Percentiles rank a stretch among this genome's conserved stretches.
phyloP scores from a whole-genome alignment of 2,329 filamentous ascomycete genomes.

The Aureobasidium sp. region DNA sequence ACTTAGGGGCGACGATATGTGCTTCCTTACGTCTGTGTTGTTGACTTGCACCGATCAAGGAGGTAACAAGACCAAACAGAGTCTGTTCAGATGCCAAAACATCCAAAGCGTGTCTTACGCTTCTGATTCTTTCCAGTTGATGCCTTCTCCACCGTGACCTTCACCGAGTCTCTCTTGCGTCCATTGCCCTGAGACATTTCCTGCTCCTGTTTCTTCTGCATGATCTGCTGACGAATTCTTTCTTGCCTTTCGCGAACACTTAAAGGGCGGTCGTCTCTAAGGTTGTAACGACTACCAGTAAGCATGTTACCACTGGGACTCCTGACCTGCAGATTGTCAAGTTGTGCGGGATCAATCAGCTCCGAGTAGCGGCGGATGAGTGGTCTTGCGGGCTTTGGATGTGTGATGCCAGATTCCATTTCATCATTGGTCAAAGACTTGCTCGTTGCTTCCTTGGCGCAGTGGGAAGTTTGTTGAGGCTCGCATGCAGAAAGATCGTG shows the following conservation, averaged over 20 bases:
- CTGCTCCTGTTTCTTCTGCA: not conserved
- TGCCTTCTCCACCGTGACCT: not conserved
- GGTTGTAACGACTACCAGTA: conserved; percentile 18
- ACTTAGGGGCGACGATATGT: not conserved
- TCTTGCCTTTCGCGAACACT: conserved; percentile 30
- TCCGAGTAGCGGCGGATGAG: conserved; percentile 19
- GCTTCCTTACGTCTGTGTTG: not conserved
- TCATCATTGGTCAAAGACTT: not conserved
- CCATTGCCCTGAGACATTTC: not conserved
- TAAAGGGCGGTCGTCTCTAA: conserved; percentile 23
- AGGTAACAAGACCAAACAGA: not conserved
- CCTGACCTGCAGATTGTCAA: conserved; percentile 19
- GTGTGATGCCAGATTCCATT: conserved; percentile 14
- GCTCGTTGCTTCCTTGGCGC: not conserved
- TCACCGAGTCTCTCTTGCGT: not conserved
- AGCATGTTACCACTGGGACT: conserved; percentile 27
- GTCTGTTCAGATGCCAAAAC: not conserved
- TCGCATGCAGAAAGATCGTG: not conserved
- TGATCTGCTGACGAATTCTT: conserved; percentile 18
- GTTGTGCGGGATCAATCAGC: conserved; percentile 22
- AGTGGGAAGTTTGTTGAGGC: not conserved
- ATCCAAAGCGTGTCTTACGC: not conserved
- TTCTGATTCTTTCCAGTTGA: not conserved
- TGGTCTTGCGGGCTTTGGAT: conserved; percentile 17
- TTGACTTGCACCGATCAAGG: not conserved